A percentile compares a stretch with the other conserved stretches of the same genome.
phyloP scores from a whole-genome alignment of 2,329 filamentous ascomycete genomes.

The Gnomoniopsis sp. region DNA sequence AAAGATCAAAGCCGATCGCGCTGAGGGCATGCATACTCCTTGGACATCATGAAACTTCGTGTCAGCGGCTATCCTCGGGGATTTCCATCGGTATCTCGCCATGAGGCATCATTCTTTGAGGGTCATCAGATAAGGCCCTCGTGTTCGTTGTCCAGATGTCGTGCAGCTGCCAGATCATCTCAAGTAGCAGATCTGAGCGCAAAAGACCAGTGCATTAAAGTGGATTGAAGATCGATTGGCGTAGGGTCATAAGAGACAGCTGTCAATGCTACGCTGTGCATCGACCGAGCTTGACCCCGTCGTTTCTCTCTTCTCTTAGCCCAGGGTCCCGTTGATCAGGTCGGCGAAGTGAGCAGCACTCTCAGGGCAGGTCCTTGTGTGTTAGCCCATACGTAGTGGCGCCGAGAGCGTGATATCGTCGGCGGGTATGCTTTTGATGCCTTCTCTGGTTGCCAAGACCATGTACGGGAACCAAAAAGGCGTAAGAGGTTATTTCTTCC shows the following conservation, averaged over 20 bases:
- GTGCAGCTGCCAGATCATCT: background rate
- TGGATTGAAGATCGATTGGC: background rate
- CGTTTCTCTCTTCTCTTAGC: background rate
- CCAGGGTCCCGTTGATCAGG: background rate
- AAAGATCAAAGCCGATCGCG: conserved; percentile 7
- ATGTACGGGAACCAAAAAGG: conserved; percentile 12
- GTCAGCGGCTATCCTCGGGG: background rate
- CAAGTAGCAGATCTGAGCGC: background rate
- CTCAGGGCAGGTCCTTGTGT: background rate
- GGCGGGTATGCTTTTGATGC: background rate
- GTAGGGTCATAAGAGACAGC: background rate
- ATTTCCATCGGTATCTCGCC: background rate
- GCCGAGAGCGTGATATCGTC: background rate
- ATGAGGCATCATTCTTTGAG: background rate
- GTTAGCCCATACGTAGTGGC: background rate
- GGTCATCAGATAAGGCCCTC: background rate
- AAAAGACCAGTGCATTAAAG: background rate
- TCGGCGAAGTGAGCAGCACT: background rate
- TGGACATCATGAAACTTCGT: conserved; percentile 11
- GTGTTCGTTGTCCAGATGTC: background rate
- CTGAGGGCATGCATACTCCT: conserved; percentile 11
- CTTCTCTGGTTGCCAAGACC: background rate
- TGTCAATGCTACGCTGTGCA: background rate
- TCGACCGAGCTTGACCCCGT: background rate
- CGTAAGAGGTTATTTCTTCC: background rate